These are phyloP conservation scores for Stagonosporopsis vannaccii DNA, from an alignment of 2,329 filamentous ascomycete genomes.

Conservation along the genomic window DNA sequence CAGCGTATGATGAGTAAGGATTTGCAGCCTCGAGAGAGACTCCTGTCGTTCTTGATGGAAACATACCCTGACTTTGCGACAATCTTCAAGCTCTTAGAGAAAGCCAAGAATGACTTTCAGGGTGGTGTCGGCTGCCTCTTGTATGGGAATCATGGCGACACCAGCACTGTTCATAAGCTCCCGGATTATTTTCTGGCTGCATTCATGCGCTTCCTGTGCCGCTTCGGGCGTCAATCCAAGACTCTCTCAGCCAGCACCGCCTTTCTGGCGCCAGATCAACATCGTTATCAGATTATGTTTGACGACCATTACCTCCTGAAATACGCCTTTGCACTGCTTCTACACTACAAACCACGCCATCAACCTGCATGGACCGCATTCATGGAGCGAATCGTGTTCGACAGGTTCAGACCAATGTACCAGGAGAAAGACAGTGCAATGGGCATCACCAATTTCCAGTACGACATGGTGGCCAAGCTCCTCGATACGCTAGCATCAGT, in stretches of 20 bases:
- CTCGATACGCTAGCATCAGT: slow-evolving; percentile 36
- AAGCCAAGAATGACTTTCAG: slow-evolving; percentile 23
- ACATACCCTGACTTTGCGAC: slow-evolving; percentile 32
- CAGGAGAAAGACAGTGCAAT: slow-evolving; percentile 12
- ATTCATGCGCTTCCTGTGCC: slow-evolving; percentile 43
- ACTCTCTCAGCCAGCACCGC: slow-evolving; percentile 7
- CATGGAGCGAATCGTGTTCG: slow-evolving; percentile 32
- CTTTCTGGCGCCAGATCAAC: slow-evolving; percentile 23
- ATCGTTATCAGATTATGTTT: slow-evolving; percentile 24
- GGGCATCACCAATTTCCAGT: slow-evolving; percentile 24
- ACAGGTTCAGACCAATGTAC: slow-evolving; percentile 6
- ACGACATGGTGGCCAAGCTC: slow-evolving; percentile 33
- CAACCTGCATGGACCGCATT: slow-evolving; percentile 42
- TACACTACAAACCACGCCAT: slow-evolving; percentile 32
- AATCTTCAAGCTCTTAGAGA: slow-evolving; percentile 29
- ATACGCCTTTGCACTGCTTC: slow-evolving; percentile 40
- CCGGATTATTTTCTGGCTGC: slow-evolving; percentile 38
- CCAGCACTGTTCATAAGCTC: slow-evolving; percentile 15
- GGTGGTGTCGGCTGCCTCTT: slow-evolving; percentile 34
- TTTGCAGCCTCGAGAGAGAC: slow-evolving; percentile 58
- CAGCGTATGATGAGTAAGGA: slow-evolving; percentile 62
- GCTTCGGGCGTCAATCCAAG: slow-evolving; percentile 33
- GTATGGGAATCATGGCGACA: slow-evolving; percentile 23
- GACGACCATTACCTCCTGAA: slow-evolving; percentile 38
- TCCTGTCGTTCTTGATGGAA: slow-evolving; percentile 64